Percentiles rank a stretch among this genome's conserved stretches.
These are phyloP conservation scores for Uronychia setigera DNA, from an alignment of 73 alveolate species.

Conservation along the genomic window DNA sequence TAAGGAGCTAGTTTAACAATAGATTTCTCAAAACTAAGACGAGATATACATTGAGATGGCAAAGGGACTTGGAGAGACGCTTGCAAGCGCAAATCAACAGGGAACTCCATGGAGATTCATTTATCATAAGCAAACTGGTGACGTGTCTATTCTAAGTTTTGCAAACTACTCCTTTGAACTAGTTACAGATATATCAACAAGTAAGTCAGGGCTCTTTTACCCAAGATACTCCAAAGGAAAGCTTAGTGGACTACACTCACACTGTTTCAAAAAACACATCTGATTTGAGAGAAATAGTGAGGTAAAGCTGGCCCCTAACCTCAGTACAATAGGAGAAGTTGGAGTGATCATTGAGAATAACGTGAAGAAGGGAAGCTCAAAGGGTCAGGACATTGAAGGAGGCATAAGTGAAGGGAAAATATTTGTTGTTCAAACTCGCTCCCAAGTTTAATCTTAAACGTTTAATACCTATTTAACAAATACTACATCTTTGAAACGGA, in stretches of 20 bases:
- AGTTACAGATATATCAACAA: not conserved
- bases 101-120: slow-evolving; percentile 91
- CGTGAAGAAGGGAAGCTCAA: not conserved
- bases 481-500: not conserved
- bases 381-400: slow-evolving; percentile 46
- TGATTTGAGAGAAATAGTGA: not conserved
- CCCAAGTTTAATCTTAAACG: slow-evolving; percentile 7
- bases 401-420: slow-evolving; percentile 19
- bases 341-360: not conserved
- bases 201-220: not conserved
- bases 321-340: not conserved
- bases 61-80: slow-evolving; percentile 93
- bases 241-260: not conserved
- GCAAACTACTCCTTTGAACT: slow-evolving; percentile 59
- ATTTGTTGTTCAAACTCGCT: slow-evolving; percentile 36
- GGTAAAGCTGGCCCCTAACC: too few relatives aligned
- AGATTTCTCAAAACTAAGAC: slow-evolving; percentile 39
- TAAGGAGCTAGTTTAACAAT: slow-evolving; percentile 23
- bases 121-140: slow-evolving; percentile 57
- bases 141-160: slow-evolving; percentile 39
- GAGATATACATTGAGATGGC: slow-evolving; percentile 91
- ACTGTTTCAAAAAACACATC: not conserved
- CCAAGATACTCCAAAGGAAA: not conserved
- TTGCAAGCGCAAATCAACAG: slow-evolving; percentile 86
- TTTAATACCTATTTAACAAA: not conserved